A percentile compares a stretch with the other conserved stretches of the same genome.
phyloP scores from a whole-genome alignment of 192 early-diverging fungal species.

The Podila epigama region DNA sequence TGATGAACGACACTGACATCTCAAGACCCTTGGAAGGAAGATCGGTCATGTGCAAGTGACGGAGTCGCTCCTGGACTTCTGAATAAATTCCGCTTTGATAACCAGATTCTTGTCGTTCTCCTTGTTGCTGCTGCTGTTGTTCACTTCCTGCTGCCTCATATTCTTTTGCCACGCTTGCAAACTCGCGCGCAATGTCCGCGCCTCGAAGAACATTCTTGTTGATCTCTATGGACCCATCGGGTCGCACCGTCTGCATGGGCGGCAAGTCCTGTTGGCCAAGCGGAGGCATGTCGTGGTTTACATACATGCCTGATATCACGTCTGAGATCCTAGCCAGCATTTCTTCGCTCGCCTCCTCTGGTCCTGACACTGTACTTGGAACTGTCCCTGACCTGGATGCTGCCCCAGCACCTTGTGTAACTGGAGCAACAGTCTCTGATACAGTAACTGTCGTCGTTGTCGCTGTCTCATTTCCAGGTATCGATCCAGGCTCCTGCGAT shows the following conservation, averaged over 20 bases:
- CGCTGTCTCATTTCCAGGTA: too few species aligned
- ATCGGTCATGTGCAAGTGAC: not conserved
- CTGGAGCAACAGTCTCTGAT: not conserved
- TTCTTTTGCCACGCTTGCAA: not conserved
- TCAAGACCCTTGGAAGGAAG: conserved; percentile 15
- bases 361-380: not conserved
- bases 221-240: conserved; percentile 11
- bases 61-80: conserved; percentile 28
- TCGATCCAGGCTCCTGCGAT: too few species aligned
- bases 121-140: not conserved
- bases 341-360: not conserved
- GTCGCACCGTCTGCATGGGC: conserved; percentile 10
- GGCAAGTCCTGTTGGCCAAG: conserved; percentile 30
- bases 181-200: conserved; percentile 23
- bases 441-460: too few species aligned
- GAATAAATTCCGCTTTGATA: conserved; percentile 25
- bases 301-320: conserved; percentile 9
- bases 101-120: conserved; percentile 22
- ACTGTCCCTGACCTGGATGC: not conserved
- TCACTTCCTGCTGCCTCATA: not conserved
- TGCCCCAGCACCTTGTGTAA: not conserved
- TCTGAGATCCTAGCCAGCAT: conserved; percentile 5
- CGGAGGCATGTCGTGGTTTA: conserved; percentile 31
- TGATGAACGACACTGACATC: conserved; percentile 16
- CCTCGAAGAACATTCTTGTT: conserved; percentile 28